Percentiles rank a stretch among this genome's conserved stretches.
Evolutionary conservation across 2,329 filamentous ascomycete species (phyloP).

Genomic region (Penicillium sp.): DNA sequence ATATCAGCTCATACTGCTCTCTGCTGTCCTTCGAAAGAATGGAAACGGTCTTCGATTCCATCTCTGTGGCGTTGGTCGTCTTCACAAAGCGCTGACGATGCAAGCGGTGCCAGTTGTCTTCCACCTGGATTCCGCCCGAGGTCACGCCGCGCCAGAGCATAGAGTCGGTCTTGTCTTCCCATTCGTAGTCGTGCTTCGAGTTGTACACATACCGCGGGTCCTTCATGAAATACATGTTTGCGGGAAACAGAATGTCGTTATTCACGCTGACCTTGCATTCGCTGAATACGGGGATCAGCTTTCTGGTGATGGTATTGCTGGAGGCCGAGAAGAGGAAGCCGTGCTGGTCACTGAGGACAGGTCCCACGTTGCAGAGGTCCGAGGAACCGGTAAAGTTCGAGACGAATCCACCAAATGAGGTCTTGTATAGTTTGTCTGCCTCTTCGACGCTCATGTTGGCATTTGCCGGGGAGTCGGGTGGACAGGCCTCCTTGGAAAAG

Average conservation of each 20-base stretch:
- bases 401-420: conserved; percentile 55
- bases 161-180: conserved; percentile 54
- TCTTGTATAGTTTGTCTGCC: conserved; percentile 50
- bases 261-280: conserved; percentile 66
- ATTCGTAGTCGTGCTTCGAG: conserved; percentile 51
- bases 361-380: conserved; percentile 63
- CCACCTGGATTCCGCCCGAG: conserved; percentile 56
- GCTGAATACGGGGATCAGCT: conserved; percentile 62
- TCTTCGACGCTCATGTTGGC: conserved; percentile 42
- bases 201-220: conserved; percentile 59
- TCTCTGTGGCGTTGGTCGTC: conserved; percentile 34
- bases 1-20: conserved; percentile 3
- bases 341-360: conserved; percentile 59
- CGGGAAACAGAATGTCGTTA: conserved; percentile 65
- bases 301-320: conserved; percentile 31
- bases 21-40: conserved; percentile 28
- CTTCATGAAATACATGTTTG: conserved; percentile 61
- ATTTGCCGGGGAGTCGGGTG: conserved; percentile 54
- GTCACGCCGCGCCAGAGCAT: conserved; percentile 63
- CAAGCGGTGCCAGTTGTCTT: conserved; percentile 35
- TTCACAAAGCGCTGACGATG: conserved; percentile 39
- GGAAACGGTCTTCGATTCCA: conserved; percentile 21
- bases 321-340: conserved; percentile 59
- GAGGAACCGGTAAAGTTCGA: conserved; percentile 58
- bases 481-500: conserved; percentile 54